Evolutionary conservation across 129 eudicot genomes (phyloP).

Genomic region (Saposhnikovia divaricata): DNA sequence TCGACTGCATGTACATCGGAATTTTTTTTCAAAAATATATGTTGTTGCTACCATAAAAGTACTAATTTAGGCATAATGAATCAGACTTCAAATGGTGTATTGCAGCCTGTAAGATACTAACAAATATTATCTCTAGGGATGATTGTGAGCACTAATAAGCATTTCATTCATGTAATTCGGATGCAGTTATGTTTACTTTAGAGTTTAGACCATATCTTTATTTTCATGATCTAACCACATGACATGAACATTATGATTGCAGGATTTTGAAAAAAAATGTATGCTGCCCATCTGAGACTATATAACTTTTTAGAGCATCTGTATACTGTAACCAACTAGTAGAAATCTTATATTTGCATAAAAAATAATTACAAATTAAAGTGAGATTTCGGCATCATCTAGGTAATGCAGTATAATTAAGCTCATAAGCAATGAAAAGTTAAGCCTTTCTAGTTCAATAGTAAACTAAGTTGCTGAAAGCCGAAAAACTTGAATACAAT

Average conservation of each 20-base stretch:
- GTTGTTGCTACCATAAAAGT: not conserved
- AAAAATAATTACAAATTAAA: not conserved
- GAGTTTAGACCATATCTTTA: not conserved
- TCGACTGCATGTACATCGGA: slow-evolving; percentile 46
- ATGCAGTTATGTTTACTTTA: not conserved
- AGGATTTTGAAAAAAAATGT: no score
- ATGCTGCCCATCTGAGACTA: not conserved
- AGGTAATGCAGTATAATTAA: not conserved
- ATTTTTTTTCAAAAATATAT: not conserved
- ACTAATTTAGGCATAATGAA: not conserved
- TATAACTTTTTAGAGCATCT: not conserved
- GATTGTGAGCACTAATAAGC: not conserved
- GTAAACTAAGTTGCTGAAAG: not conserved
- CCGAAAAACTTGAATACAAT: not conserved
- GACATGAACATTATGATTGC: not conserved
- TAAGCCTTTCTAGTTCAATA: not conserved
- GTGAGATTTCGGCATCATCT: not conserved
- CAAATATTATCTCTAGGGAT: not conserved
- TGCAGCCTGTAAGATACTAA: not conserved
- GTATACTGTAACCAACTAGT: not conserved
- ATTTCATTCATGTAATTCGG: not conserved
- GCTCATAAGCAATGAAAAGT: not conserved
- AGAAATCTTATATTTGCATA: not conserved
- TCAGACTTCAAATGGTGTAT: not conserved
- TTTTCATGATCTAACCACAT: not conserved